A percentile compares a stretch with the other conserved stretches of the same genome.
Evolutionary conservation across 192 early-diverging fungal genomes (phyloP).

Genomic region (Podila verticillata): DNA sequence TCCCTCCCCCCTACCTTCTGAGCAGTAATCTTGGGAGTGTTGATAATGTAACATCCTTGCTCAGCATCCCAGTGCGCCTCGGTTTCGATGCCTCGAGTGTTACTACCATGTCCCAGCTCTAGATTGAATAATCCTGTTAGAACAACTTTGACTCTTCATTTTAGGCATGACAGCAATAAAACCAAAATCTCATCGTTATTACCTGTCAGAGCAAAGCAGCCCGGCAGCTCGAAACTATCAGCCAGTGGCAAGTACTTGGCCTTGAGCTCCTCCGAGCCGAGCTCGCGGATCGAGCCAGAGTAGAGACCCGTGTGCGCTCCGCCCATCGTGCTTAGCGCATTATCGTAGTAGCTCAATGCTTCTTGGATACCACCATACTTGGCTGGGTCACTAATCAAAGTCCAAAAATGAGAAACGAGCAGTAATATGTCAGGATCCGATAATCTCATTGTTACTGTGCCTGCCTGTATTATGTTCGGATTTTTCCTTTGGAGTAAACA

Average conservation of each 20-base stretch:
- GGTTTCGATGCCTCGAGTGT: constrained; percentile 18
- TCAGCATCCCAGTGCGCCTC: constrained; percentile 17
- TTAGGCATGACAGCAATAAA: too few relatives aligned
- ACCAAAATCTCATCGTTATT: too few relatives aligned
- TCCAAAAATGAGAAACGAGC: background rate
- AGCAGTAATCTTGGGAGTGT: constrained; percentile 18
- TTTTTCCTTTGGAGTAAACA: background rate
- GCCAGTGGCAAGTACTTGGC: constrained; percentile 12
- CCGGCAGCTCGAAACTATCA: constrained; percentile 17
- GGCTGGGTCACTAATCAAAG: background rate
- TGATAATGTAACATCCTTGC: constrained; percentile 22
- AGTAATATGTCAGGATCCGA: too few relatives aligned
- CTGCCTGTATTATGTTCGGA: too few relatives aligned
- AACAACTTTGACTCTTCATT: too few relatives aligned
- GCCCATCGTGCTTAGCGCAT: constrained; percentile 5
- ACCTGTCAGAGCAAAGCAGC: constrained; percentile 25
- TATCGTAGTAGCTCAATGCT: constrained; percentile 17
- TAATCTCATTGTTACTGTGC: background rate
- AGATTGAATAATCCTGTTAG: background rate
- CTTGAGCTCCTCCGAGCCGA: constrained; percentile 16
- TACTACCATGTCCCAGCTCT: constrained; percentile 24
- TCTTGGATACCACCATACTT: constrained; percentile 6
- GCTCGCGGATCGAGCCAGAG: constrained; percentile 17
- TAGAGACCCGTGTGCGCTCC: constrained; percentile 19
- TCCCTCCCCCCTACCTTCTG: constrained; percentile 1